Evolutionary conservation across 1,139 yeast genomes (phyloP).

Genomic region (Taphrina wiesneri): DNA sequence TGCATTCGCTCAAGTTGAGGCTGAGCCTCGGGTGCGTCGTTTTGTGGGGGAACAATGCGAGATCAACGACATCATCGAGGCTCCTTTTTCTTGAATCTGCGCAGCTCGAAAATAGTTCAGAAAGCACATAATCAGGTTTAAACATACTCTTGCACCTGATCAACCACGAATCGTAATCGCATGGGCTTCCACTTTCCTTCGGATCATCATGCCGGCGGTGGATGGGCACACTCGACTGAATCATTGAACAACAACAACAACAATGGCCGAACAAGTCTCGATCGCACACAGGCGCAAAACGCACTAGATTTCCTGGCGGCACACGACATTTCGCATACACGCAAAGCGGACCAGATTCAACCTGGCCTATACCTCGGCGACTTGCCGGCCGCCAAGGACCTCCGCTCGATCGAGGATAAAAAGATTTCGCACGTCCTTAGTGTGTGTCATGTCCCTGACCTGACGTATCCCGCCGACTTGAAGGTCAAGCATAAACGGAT

Average conservation of each 20-base stretch:
- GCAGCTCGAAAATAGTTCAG: too few species aligned
- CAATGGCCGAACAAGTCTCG: constrained; percentile 1
- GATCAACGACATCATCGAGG: too few species aligned
- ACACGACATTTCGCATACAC: constrained; percentile 15
- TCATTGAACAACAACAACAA: neutral
- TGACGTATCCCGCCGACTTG: neutral
- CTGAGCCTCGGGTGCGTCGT: neutral
- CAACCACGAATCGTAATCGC: neutral
- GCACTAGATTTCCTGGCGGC: constrained; percentile 16
- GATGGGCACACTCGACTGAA: neutral
- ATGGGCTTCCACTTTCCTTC: constrained; percentile 23
- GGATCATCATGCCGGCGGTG: constrained; percentile 3
- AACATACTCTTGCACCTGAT: too few species aligned
- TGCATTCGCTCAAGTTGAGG: too few species aligned
- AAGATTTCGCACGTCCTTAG: constrained; percentile 18
- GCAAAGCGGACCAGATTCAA: constrained; percentile 31
- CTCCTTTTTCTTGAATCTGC: too few species aligned
- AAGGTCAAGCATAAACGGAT: constrained; percentile 59
- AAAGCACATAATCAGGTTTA: neutral
- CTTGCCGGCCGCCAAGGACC: constrained; percentile 16
- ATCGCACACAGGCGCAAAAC: constrained; percentile 7
- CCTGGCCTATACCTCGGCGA: constrained; percentile 32
- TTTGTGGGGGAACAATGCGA: too few species aligned
- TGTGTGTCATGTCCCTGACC: constrained; percentile 11
- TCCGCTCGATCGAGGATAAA: neutral